Conservation (phyloP, 179 eudicot species). For the Drosera spatulata region DNA sequence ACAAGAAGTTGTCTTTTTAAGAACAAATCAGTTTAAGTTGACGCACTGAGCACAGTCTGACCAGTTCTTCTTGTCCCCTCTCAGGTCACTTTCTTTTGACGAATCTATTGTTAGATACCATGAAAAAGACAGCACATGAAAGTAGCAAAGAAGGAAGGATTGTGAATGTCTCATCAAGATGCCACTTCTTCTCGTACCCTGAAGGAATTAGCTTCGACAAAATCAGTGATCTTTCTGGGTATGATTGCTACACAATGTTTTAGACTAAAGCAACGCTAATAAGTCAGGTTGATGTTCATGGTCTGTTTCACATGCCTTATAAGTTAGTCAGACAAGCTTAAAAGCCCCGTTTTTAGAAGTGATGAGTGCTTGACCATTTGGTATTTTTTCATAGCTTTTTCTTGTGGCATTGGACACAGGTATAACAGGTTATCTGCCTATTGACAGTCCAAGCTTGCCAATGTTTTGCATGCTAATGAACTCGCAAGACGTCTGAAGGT, state of each 20-base stretch:
- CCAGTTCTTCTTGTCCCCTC: too few species aligned
- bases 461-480: too few species aligned
- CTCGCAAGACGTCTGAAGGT: constrained; percentile 71
- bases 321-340: too few species aligned
- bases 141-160: constrained; percentile 69
- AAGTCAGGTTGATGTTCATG: too few species aligned
- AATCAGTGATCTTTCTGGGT: constrained; percentile 52
- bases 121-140: constrained; percentile 54
- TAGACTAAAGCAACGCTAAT: background rate
- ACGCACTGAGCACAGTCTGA: too few species aligned
- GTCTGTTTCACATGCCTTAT: too few species aligned
- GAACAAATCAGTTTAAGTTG: too few species aligned
- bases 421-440: constrained; percentile 46
- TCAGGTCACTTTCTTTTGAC: constrained; percentile 82
- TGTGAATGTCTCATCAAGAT: constrained; percentile 70
- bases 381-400: constrained; percentile 2
- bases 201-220: constrained; percentile 75
- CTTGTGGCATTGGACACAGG: constrained; percentile 20
- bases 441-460: constrained; percentile 83
- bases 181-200: constrained; percentile 41
- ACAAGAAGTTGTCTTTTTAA: too few species aligned
- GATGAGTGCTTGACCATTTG: too few species aligned
- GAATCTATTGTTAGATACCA: constrained; percentile 48
- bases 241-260: too few species aligned
- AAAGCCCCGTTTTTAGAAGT: too few species aligned